These are phyloP conservation scores for Suhomyces vadensis DNA, from an alignment of 805 yeast genomes.

Conservation along the genomic window DNA sequence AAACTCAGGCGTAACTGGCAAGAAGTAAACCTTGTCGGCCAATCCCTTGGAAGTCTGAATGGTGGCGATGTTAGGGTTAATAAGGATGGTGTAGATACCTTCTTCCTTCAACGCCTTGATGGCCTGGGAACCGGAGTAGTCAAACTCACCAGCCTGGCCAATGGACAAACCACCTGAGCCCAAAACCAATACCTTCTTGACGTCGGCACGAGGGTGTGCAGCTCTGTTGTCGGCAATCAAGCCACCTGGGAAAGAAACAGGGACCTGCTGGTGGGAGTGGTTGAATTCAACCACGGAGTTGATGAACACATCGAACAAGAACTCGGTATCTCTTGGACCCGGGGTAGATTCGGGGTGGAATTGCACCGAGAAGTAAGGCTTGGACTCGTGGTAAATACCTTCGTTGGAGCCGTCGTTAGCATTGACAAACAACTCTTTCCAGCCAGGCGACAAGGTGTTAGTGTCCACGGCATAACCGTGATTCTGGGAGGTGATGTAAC, in stretches of 20 bases:
- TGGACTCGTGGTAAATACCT: slow-evolving; percentile 88
- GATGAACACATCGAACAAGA: slow-evolving; percentile 90
- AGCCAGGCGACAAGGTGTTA: slow-evolving; percentile 67
- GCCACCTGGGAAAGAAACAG: slow-evolving; percentile 93
- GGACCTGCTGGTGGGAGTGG: slow-evolving; percentile 57
- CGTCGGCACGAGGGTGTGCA: slow-evolving; percentile 75
- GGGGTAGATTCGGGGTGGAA: slow-evolving; percentile 99
- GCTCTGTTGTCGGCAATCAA: slow-evolving; percentile 67
- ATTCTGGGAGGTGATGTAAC: slow-evolving; percentile 98
- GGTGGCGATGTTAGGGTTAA: slow-evolving; percentile 97
- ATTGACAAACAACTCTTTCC: slow-evolving; percentile 94
- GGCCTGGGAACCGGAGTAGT: slow-evolving; percentile 98
- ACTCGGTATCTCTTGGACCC: slow-evolving; percentile 99
- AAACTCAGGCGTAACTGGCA: slow-evolving; percentile 97
- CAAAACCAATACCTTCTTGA: slow-evolving; percentile 87
- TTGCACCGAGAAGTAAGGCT: slow-evolving; percentile 96
- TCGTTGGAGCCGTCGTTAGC: slow-evolving; percentile 98
- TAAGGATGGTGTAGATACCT: slow-evolving; percentile 92
- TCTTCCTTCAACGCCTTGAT: slow-evolving; percentile 98
- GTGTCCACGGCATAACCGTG: slow-evolving; percentile 98
- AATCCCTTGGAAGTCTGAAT: slow-evolving; percentile 97
- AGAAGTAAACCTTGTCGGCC: slow-evolving; percentile 96
- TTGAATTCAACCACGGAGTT: slow-evolving; percentile 71
- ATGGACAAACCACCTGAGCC: slow-evolving; percentile 98
- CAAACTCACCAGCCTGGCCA: slow-evolving; percentile 99